phyloP scores from a whole-genome alignment of 805 yeast genomes.

The Zygoascus ofunaensis region DNA sequence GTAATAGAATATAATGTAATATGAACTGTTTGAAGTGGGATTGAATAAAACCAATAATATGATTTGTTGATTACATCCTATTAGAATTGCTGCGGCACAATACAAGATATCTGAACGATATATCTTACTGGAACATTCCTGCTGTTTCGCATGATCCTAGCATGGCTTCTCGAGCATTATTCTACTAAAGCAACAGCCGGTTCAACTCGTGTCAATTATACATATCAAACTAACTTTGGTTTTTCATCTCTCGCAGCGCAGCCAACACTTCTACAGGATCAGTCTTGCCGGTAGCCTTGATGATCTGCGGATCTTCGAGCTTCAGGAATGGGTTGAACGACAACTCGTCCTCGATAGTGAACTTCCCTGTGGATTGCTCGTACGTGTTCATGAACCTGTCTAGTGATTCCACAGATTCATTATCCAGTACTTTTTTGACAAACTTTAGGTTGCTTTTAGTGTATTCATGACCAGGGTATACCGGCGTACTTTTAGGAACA shows the following conservation, averaged over 20 bases:
- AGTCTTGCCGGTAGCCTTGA: conserved; percentile 45
- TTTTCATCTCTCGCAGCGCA: conserved; percentile 67
- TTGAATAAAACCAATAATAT: no score
- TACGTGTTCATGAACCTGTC: conserved; percentile 42
- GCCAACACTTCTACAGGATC: conserved; percentile 56
- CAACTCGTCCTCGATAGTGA: conserved; percentile 77
- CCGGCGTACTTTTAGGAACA: conserved; percentile 61
- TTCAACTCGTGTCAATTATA: no score
- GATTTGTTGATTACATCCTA: no score
- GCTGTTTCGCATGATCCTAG: no score
- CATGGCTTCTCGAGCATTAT: no score
- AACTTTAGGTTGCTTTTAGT: conserved; percentile 75
- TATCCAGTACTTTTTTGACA: conserved; percentile 53
- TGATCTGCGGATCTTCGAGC: conserved; percentile 53
- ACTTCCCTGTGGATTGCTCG: conserved; percentile 76
- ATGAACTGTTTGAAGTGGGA: no score
- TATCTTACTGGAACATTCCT: no score
- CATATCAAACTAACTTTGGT: conserved; percentile 34
- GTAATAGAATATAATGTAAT: no score
- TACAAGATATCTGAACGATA: no score
- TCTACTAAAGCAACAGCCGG: no score
- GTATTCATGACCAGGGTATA: conserved; percentile 95
- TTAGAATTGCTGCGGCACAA: no score
- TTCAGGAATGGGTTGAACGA: conserved; percentile 86
- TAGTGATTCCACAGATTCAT: conserved; percentile 44